These are phyloP conservation scores for Botrytis tulipae DNA, from an alignment of 2,329 filamentous ascomycete genomes.

Conservation along the genomic window DNA sequence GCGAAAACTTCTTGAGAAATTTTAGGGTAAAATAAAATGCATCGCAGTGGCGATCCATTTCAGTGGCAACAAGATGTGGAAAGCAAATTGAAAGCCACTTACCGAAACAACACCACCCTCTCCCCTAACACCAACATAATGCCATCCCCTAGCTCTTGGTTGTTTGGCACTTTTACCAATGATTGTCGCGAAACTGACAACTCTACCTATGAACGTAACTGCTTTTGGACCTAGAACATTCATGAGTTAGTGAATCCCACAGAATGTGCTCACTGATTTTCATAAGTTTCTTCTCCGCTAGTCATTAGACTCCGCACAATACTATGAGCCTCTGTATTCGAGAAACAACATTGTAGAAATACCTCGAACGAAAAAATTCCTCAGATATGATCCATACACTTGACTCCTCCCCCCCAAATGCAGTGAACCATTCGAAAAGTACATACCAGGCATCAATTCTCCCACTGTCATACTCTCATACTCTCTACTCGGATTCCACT, in stretches of 20 bases:
- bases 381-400: not conserved
- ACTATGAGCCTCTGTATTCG: accelerated
- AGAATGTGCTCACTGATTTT: not conserved
- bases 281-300: no score
- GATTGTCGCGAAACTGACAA: conserved; percentile 54
- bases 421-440: not conserved
- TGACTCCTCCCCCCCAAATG: no score
- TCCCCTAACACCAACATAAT: conserved; percentile 56
- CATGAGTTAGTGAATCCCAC: conserved; percentile 45
- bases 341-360: no score
- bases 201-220: conserved; percentile 52
- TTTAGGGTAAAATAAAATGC: accelerated
- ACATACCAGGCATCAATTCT: not conserved
- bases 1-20: accelerated
- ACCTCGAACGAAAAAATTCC: accelerated
- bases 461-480: conserved; percentile 38
- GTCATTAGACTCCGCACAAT: accelerated
- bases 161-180: conserved; percentile 44
- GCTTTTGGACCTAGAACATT: conserved; percentile 48
- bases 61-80: conserved; percentile 17
- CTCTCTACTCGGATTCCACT: conserved; percentile 44
- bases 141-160: conserved; percentile 48
- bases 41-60: not conserved
- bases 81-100: not conserved
- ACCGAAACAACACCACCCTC: conserved; percentile 54